Conservation (phyloP, 2,329 filamentous ascomycete genomes). For the Emmonsiellopsis sp. region DNA sequence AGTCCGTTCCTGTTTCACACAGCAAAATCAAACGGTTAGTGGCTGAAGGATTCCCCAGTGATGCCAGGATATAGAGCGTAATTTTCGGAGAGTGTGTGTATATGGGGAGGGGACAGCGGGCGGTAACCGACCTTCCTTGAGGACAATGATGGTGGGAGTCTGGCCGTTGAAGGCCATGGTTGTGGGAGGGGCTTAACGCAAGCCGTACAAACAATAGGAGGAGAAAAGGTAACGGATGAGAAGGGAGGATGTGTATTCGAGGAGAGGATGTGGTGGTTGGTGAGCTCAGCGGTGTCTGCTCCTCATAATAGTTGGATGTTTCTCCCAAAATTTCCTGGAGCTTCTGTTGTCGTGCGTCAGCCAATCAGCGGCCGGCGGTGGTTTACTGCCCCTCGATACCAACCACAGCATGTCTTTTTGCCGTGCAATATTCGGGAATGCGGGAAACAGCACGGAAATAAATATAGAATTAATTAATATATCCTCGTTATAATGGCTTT, state of each 20-base stretch:
- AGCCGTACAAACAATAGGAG: neutral
- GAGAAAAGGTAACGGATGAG: neutral
- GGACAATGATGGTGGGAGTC: slow-evolving; percentile 94
- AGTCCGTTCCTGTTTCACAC: slow-evolving; percentile 69
- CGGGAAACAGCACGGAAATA: too few species aligned
- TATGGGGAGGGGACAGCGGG: slow-evolving; percentile 7
- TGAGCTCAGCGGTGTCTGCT: slow-evolving; percentile 2
- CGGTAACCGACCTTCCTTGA: slow-evolving; percentile 73
- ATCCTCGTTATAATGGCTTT: too few species aligned
- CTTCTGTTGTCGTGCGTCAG: slow-evolving; percentile 27
- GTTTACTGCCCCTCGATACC: slow-evolving; percentile 9
- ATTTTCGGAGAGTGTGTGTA: neutral
- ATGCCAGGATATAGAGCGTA: neutral
- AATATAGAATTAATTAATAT: too few species aligned
- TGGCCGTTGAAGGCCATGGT: slow-evolving; percentile 94
- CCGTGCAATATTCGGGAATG: too few species aligned
- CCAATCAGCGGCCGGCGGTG: slow-evolving; percentile 21
- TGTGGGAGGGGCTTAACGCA: slow-evolving; percentile 13
- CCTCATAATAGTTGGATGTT: slow-evolving; percentile 21
- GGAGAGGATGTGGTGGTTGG: neutral
- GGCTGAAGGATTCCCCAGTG: neutral
- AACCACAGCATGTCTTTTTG: neutral
- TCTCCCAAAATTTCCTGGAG: slow-evolving; percentile 35
- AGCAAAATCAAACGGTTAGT: slow-evolving; percentile 11
- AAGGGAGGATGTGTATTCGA: neutral